phyloP scores from a whole-genome alignment of 495 filamentous ascomycete species.

The Parmelia sp. region DNA sequence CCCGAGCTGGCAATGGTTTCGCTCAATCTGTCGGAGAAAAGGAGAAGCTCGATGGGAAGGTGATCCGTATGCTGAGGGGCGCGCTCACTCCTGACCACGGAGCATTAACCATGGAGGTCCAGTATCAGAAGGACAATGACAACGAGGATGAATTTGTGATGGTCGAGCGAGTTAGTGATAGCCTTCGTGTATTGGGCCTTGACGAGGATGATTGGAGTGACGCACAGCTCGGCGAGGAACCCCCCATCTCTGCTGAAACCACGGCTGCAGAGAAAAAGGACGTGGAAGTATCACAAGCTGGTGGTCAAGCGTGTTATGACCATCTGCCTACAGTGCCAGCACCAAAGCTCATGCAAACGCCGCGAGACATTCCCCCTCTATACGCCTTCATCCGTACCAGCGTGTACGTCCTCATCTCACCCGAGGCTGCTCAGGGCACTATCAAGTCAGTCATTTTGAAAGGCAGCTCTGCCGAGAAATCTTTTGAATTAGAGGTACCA shows the following conservation, averaged over 20 bases:
- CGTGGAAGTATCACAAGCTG: neutral
- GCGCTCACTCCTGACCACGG: slow-evolving; percentile 55
- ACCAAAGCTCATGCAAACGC: slow-evolving; percentile 57
- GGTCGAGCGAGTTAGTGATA: slow-evolving; percentile 48
- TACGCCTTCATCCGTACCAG: slow-evolving; percentile 57
- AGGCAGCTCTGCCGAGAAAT: slow-evolving; percentile 47
- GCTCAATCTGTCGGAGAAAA: slow-evolving; percentile 51
- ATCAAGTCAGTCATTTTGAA: slow-evolving; percentile 52
- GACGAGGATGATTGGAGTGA: neutral
- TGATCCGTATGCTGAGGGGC: slow-evolving; percentile 66
- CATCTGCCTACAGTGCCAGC: slow-evolving; percentile 43
- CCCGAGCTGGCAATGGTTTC: slow-evolving; percentile 61
- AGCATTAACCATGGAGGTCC: slow-evolving; percentile 54
- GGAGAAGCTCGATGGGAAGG: slow-evolving; percentile 56
- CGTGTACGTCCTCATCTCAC: slow-evolving; percentile 57
- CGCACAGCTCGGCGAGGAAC: neutral
- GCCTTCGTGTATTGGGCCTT: slow-evolving; percentile 24
- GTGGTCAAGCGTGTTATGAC: slow-evolving; percentile 30
- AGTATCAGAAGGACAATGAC: slow-evolving; percentile 44
- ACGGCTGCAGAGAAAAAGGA: slow-evolving; percentile 23
- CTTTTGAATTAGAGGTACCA: slow-evolving; percentile 56
- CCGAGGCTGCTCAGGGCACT: slow-evolving; percentile 37
- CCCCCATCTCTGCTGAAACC: slow-evolving; percentile 3
- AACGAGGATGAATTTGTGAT: slow-evolving; percentile 49
- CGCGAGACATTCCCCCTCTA: slow-evolving; percentile 54